Evolutionary conservation across 352 stramenopile species (phyloP).

Genomic region (Phytophthora podocarpi): DNA sequence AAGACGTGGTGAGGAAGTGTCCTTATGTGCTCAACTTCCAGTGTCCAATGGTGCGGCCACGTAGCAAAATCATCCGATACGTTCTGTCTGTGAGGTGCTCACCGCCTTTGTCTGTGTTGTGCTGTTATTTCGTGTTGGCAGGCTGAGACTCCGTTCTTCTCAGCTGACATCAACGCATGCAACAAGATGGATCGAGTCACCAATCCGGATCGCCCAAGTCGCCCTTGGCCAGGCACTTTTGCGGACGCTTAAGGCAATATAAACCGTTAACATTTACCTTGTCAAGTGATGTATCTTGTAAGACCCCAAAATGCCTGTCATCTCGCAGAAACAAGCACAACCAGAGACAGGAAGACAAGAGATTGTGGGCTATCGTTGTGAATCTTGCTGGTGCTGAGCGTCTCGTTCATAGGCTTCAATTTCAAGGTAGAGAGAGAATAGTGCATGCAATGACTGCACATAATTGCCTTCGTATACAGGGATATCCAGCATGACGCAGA

Average conservation of each 20-base stretch:
- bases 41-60: constrained; percentile 59
- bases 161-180: constrained; percentile 64
- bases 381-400: constrained; percentile 27
- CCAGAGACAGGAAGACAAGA: constrained; percentile 11
- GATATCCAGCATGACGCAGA: constrained; percentile 93
- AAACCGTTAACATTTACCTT: background rate
- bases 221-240: constrained; percentile 80
- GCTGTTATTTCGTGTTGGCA: constrained; percentile 22
- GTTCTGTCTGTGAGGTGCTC: background rate
- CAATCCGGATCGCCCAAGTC: constrained; percentile 69
- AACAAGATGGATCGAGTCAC: constrained; percentile 76
- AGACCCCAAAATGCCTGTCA: background rate
- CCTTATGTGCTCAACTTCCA: constrained; percentile 88
- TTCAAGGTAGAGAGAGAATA: constrained; percentile 92
- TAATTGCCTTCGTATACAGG: constrained; percentile 84
- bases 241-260: constrained; percentile 43
- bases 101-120: background rate
- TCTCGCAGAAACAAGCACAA: constrained; percentile 8
- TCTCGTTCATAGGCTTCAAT: constrained; percentile 68
- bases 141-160: constrained; percentile 80
- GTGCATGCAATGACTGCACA: constrained; percentile 90
- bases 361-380: constrained; percentile 27
- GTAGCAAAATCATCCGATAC: background rate
- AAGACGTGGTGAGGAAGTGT: constrained; percentile 87
- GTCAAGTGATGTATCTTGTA: too few species aligned